Evolutionary conservation across 139 green algal genomes (phyloP).

Genomic region (Volvox africanus): DNA sequence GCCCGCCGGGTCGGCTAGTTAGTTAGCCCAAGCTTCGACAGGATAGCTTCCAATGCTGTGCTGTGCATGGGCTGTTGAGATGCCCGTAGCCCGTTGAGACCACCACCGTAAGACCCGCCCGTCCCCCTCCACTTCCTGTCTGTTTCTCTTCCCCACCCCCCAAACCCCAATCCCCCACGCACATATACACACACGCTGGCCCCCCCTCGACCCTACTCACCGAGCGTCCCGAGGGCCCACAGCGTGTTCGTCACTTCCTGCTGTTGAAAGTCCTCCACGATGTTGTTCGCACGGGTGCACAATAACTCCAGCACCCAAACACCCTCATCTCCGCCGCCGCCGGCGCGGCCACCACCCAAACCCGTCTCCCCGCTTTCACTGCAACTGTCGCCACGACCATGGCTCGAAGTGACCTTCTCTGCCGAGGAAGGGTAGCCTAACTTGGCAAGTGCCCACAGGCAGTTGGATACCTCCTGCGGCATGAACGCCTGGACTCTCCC

Average conservation of each 20-base stretch:
- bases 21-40: no score
- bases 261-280: not conserved
- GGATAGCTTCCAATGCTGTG: no score
- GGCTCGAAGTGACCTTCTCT: not conserved
- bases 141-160: no score
- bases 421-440: not conserved
- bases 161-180: no score
- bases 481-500: not conserved
- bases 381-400: not conserved
- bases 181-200: no score
- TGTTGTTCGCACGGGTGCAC: not conserved
- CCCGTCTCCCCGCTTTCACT: no score
- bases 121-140: no score
- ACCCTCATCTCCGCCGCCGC: not conserved
- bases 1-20: no score
- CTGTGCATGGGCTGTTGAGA: no score
- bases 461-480: constrained; percentile 73
- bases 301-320: not conserved
- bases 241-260: constrained; percentile 73
- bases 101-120: no score
- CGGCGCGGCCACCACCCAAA: not conserved
- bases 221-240: constrained; percentile 75
- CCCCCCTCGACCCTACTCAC: constrained; percentile 1
- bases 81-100: no score
- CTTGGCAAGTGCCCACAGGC: constrained; percentile 74